Conservation (phyloP, 2,329 filamentous ascomycete genomes). For the Claviceps sp. region DNA sequence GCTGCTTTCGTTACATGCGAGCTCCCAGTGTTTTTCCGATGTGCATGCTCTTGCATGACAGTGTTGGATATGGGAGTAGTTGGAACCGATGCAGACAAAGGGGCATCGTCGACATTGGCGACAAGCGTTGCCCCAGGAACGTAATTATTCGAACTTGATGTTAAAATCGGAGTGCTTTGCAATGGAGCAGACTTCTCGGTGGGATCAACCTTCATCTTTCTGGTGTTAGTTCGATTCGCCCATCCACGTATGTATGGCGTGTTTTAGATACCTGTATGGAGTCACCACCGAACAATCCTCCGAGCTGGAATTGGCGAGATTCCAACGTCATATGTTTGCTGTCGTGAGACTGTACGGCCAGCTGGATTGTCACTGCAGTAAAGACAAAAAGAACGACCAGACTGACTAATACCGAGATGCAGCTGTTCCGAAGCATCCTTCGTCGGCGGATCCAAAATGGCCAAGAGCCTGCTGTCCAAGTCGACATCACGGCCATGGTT, state of each 20-base stretch:
- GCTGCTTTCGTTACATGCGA: neutral
- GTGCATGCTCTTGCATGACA: neutral
- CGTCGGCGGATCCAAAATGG: neutral
- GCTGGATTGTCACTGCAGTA: constrained; percentile 4
- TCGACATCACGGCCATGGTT: neutral
- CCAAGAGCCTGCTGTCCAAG: neutral
- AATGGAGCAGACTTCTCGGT: neutral
- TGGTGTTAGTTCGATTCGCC: neutral
- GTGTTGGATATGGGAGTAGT: neutral
- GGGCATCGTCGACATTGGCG: too few relatives aligned
- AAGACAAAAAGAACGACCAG: constrained; percentile 5
- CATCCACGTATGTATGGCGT: neutral
- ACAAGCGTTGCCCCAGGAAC: neutral
- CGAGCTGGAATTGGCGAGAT: constrained; percentile 15
- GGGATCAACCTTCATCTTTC: neutral
- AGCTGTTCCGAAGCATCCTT: neutral
- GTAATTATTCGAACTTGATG: neutral
- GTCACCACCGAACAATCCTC: constrained; percentile 8
- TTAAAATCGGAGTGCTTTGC: neutral
- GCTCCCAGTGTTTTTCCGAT: neutral
- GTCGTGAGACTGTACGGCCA: neutral
- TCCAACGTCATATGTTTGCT: constrained; percentile 1
- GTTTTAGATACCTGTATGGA: constrained; percentile 7
- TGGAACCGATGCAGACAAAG: neutral
- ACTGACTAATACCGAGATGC: neutral